These are phyloP conservation scores for Colletotrichum plurivorum DNA, from an alignment of 2,329 filamentous ascomycete species.

Conservation along the genomic window DNA sequence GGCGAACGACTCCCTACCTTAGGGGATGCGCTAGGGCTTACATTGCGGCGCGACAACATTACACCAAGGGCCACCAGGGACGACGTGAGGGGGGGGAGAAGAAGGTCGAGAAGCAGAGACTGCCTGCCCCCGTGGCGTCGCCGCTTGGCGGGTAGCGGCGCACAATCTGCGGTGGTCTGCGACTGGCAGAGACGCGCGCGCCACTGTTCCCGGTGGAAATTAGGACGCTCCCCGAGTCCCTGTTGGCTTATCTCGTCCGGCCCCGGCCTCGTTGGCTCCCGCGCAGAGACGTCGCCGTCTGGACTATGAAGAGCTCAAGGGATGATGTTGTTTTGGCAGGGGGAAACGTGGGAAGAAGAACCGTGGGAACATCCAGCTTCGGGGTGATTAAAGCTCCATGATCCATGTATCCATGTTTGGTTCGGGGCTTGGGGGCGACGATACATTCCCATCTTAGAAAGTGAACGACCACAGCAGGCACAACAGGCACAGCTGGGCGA, in stretches of 20 bases:
- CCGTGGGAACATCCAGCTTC: conserved; percentile 3
- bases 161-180: conserved; percentile 23
- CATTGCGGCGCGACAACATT: conserved; percentile 14
- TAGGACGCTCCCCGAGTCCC: conserved; percentile 24
- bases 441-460: not conserved
- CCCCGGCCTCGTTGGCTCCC: not conserved
- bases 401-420: conserved; percentile 3
- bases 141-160: conserved; percentile 33
- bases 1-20: conserved; percentile 28
- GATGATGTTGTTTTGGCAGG: conserved; percentile 13
- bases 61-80: conserved; percentile 4
- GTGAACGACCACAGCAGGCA: not conserved
- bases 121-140: conserved; percentile 11
- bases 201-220: conserved; percentile 40
- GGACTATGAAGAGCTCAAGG: conserved; percentile 18
- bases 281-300: not conserved
- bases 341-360: conserved; percentile 4
- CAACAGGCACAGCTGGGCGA: not conserved
- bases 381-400: conserved; percentile 20
- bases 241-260: conserved; percentile 8
- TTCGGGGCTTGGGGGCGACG: conserved; percentile 3
- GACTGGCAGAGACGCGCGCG: conserved; percentile 30
- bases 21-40: conserved; percentile 30
- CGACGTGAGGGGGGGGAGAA: not conserved
- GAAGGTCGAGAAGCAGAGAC: not conserved